phyloP scores from a whole-genome alignment of 2,329 filamentous ascomycete genomes.

The Anisogramma anomala region DNA sequence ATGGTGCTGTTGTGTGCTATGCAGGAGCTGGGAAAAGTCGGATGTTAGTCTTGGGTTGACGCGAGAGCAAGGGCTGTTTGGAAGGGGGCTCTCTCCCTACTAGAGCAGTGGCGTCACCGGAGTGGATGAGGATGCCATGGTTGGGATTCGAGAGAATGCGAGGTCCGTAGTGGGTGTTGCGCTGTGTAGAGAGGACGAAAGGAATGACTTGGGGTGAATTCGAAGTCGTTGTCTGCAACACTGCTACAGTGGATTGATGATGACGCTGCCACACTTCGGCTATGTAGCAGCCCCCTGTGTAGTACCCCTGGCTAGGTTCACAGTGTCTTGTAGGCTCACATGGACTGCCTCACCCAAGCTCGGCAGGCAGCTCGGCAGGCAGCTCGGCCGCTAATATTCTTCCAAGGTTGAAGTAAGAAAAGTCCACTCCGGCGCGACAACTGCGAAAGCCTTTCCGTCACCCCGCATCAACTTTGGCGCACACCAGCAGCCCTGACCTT shows the following conservation, averaged over 20 bases:
- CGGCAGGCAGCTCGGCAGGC: neutral
- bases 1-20: conserved; percentile 91
- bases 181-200: neutral
- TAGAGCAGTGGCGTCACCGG: conserved; percentile 60
- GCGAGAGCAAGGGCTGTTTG: too few relatives aligned
- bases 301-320: too few relatives aligned
- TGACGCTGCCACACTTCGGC: neutral
- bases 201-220: too few relatives aligned
- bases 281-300: too few relatives aligned
- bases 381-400: too few relatives aligned
- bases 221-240: neutral
- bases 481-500: too few relatives aligned
- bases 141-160: too few relatives aligned
- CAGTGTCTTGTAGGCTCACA: too few relatives aligned
- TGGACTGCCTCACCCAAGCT: neutral
- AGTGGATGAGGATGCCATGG: conserved; percentile 62
- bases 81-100: conserved; percentile 34
- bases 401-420: too few relatives aligned
- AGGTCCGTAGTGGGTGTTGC: neutral
- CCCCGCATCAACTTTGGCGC: too few relatives aligned
- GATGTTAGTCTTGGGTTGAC: conserved; percentile 14
- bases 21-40: conserved; percentile 54
- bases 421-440: neutral
- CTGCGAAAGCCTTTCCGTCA: neutral
- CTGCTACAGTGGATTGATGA: neutral